Evolutionary conservation across 2,329 filamentous ascomycete species (phyloP).

Genomic region (Chaetomium sp.): DNA sequence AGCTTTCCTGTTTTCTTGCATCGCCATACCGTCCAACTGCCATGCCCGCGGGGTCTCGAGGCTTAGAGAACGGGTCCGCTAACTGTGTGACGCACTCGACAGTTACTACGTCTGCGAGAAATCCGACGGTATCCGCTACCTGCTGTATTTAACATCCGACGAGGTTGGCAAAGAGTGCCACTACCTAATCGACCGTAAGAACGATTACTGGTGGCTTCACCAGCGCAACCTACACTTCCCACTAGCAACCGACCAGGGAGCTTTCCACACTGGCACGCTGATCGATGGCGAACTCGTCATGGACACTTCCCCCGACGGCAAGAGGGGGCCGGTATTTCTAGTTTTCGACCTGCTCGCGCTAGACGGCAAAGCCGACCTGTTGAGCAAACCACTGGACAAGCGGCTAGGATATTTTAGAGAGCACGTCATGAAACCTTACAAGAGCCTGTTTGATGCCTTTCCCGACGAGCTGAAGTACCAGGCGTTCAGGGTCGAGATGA

Average conservation of each 20-base stretch:
- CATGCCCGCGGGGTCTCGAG: not conserved
- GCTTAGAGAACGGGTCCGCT: not conserved
- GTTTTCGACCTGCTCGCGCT: slow-evolving; percentile 91
- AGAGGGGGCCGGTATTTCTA: slow-evolving; percentile 68
- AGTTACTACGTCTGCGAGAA: slow-evolving; percentile 98
- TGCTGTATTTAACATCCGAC: slow-evolving; percentile 79
- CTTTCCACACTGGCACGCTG: slow-evolving; percentile 73
- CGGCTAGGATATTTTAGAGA: slow-evolving; percentile 80
- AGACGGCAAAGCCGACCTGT: slow-evolving; percentile 55
- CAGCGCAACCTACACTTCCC: slow-evolving; percentile 72
- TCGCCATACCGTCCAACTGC: not conserved
- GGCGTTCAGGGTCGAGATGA: slow-evolving; percentile 78
- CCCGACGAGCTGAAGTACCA: slow-evolving; percentile 64
- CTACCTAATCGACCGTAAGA: slow-evolving; percentile 95
- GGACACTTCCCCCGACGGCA: slow-evolving; percentile 65
- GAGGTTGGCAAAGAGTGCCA: slow-evolving; percentile 59
- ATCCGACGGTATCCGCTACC: slow-evolving; percentile 89
- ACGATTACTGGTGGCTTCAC: slow-evolving; percentile 87
- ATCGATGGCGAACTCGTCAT: slow-evolving; percentile 91
- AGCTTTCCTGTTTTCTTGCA: not conserved
- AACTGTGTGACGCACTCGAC: not conserved
- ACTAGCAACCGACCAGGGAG: slow-evolving; percentile 53
- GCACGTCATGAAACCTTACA: slow-evolving; percentile 66
- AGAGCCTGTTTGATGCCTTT: slow-evolving; percentile 54
- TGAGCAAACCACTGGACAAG: slow-evolving; percentile 81